phyloP scores from a whole-genome alignment of 2,329 filamentous ascomycete species.

The Calycina marina region DNA sequence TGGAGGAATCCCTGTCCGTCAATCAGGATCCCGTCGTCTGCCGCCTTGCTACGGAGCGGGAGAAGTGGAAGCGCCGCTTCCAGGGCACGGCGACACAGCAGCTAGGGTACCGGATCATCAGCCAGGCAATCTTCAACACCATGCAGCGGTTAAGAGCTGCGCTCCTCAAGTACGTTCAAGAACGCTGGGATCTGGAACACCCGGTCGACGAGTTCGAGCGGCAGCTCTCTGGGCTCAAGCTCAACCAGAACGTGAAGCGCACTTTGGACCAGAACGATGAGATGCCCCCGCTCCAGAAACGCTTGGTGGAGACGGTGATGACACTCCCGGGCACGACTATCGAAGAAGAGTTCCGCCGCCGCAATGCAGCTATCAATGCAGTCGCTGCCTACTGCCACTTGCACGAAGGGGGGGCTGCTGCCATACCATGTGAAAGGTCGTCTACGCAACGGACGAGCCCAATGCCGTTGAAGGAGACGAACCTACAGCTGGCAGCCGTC shows the following conservation, averaged over 20 bases:
- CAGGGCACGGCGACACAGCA: slow-evolving; percentile 6
- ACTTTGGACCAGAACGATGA: slow-evolving; percentile 9
- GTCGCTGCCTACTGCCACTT: slow-evolving; percentile 17
- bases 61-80: slow-evolving; percentile 10
- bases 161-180: slow-evolving; percentile 9
- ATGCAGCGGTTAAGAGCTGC: slow-evolving; percentile 6
- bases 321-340: slow-evolving; percentile 14
- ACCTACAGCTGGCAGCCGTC: slow-evolving; percentile 8
- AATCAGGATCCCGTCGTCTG: neutral
- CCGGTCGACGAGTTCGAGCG: slow-evolving; percentile 11
- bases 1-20: neutral
- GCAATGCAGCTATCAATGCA: slow-evolving; percentile 18
- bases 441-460: slow-evolving; percentile 6
- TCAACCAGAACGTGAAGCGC: slow-evolving; percentile 7
- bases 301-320: slow-evolving; percentile 17
- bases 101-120: slow-evolving; percentile 6
- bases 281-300: slow-evolving; percentile 15
- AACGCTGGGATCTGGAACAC: slow-evolving; percentile 8
- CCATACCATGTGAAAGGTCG: neutral
- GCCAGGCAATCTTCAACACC: slow-evolving; percentile 7
- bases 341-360: slow-evolving; percentile 10
- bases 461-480: slow-evolving; percentile 8
- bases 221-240: slow-evolving; percentile 9
- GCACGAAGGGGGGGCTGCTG: slow-evolving; percentile 1
- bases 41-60: slow-evolving; percentile 4